Base-by-base conservation (phyloP, 164 flowering plant species). In the Akebia trifoliata region DNA sequence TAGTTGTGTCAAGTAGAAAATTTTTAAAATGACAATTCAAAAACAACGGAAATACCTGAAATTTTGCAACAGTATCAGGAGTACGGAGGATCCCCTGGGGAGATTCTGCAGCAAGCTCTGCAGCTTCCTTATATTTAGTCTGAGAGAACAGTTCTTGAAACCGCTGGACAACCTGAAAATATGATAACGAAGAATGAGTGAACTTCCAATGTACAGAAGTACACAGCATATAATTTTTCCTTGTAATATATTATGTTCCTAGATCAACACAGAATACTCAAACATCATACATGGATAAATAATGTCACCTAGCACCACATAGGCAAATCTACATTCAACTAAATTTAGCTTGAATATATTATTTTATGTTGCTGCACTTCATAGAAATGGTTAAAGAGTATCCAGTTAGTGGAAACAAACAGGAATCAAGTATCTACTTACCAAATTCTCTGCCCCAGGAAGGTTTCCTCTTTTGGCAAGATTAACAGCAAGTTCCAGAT, bases 81-180 rank as follows among this genome's bases (percentile, higher is more conserved):
- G 99, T 90, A 10, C 99, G 83, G 8, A 94, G 90, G 44, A 94
- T 79, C 56, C 97, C 99, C 74, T 88, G 97, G 25, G 97, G 99
- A 65, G 99, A 94, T 71, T 94, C 99, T 31, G 99, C 99, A 63
- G 97, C 97, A 69, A 94, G 95, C 72, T 94, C 99, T 62, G 99
- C 97, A 71, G 97, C 99, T 70, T 94, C 97, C 66, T 90, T 90
- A 58, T 94, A 94, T 79, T 90, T 94, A 39, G 96, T 94, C 70
- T 94, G 99, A 53, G 97, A 89, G 71, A 94, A 90, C 56, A 94
- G 67, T 51, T 94, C 97, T 78, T 90, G 99, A 72, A 94, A 94
- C n/a, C 99, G 95, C 66, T 94, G 96, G 39, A 94, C 97, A 77
- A 94, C 99, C 99, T 94, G 89, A 62, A 38, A 52, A 32, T 54